Conservation (phyloP, 805 yeast species). For the Wickerhamiella shivajii region DNA sequence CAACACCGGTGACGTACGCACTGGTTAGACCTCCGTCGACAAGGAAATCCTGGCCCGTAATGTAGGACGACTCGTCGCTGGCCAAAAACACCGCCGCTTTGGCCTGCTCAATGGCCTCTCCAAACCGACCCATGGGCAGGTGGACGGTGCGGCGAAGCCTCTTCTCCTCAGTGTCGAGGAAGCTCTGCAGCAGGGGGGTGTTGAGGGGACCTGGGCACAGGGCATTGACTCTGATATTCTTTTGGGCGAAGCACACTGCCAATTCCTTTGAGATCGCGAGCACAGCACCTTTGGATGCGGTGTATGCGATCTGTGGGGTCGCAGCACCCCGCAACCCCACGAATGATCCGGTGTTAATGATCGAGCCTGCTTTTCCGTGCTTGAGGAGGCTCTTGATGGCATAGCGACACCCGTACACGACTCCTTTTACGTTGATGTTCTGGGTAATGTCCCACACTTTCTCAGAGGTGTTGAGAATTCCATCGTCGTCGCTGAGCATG, state of each 20-base stretch:
- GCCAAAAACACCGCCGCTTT: constrained; percentile 47
- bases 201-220: constrained; percentile 47
- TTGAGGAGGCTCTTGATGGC: constrained; percentile 24
- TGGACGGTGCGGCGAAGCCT: constrained; percentile 29
- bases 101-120: constrained; percentile 50
- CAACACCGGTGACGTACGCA: constrained; percentile 21
- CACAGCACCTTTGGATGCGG: constrained; percentile 29
- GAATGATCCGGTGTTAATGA: constrained; percentile 28
- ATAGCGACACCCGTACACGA: constrained; percentile 24
- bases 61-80: constrained; percentile 34
- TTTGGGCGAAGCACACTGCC: constrained; percentile 47
- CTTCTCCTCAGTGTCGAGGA: constrained; percentile 39
- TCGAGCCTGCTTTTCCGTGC: constrained; percentile 21
- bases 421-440: constrained; percentile 27
- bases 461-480: constrained; percentile 24
- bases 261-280: constrained; percentile 28
- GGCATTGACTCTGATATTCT: constrained; percentile 39
- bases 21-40: constrained; percentile 39
- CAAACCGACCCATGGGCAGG: constrained; percentile 44
- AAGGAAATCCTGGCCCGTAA: constrained; percentile 47
- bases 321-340: constrained; percentile 28
- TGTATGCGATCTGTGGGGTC: constrained; percentile 28
- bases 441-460: constrained; percentile 26
- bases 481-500: constrained; percentile 23
- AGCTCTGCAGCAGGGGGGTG: constrained; percentile 45